Base-by-base conservation (phyloP, 257 asterid genomes). In the Solanum chmielewskii region DNA sequence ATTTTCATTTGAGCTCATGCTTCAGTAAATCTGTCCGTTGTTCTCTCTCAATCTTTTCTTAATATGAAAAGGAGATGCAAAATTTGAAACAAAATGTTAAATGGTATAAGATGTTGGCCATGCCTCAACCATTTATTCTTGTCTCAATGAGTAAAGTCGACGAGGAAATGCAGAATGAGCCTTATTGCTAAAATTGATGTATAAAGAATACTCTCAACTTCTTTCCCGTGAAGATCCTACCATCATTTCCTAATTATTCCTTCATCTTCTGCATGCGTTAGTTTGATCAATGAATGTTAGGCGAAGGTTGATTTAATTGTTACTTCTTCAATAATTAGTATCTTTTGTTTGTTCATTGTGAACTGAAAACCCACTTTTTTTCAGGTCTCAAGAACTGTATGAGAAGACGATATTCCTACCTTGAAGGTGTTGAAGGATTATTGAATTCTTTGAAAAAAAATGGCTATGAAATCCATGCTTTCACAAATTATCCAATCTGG, bases 401-500 rank as follows among this genome's bases (percentile, higher is more conserved):
- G 98, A 92, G 86, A 90, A 92, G 76, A 85, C 98, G 95, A 56
- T 97, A 94, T 88, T 92, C 94, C 74, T 97, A 94, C 90, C 86
- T 97, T 37, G 93, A 93, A 90, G 99, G 98, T 59, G 93, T 97
- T 78, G 95, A 95, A 90, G 94, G 90, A 78, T 89, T 97, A 83
- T 95, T 97, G 78, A 75, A 78, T 81, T 92, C 91, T 91, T 93
- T 97, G 78, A 95, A 94, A 93, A 89, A 86, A 85, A 92, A 90
- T 89, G 98, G 98, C 89, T 95, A 94, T 70, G 98, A 97, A 84
- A 94, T 97, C 92, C 98, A 97, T 81, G 88, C 98, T 89, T 89
- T 92, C 69, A 95, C 99, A n/a, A 97, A 97, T 89, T 97, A 97
- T 91, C 99, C 99, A 75, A 89, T 91, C 85, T 97, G 99, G 98